These are phyloP conservation scores for Phytopythium oedochilum DNA, from an alignment of 352 stramenopile species.

Conservation along the genomic window DNA sequence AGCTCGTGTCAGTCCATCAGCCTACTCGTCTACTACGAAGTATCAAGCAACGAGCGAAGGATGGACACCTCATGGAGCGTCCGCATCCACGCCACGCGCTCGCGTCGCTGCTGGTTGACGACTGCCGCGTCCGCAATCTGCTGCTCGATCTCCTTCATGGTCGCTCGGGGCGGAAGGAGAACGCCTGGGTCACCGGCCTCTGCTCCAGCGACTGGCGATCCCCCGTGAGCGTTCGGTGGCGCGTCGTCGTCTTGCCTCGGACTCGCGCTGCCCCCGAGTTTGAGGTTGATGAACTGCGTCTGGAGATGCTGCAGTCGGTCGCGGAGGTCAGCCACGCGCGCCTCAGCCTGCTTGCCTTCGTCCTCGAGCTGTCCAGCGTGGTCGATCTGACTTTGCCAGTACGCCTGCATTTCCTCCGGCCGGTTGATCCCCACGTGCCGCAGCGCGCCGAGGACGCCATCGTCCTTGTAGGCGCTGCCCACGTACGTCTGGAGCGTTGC, in stretches of 20 bases:
- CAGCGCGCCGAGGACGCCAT: slow-evolving; percentile 62
- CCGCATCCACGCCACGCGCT: slow-evolving; percentile 49
- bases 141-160: slow-evolving; percentile 61
- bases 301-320: slow-evolving; percentile 56
- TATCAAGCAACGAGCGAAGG: background rate
- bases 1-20: background rate
- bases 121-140: slow-evolving; percentile 40
- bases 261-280: slow-evolving; percentile 50
- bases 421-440: slow-evolving; percentile 79
- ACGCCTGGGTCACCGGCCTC: slow-evolving; percentile 7
- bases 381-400: slow-evolving; percentile 77
- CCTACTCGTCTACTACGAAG: background rate
- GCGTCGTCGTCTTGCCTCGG: slow-evolving; percentile 15
- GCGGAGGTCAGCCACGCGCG: slow-evolving; percentile 53
- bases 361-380: slow-evolving; percentile 63
- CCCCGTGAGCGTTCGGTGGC: slow-evolving; percentile 2
- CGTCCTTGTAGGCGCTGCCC: slow-evolving; percentile 67
- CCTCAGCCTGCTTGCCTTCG: slow-evolving; percentile 55
- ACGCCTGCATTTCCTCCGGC: slow-evolving; percentile 62
- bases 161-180: background rate
- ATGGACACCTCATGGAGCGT: slow-evolving; percentile 56
- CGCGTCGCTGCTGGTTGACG: slow-evolving; percentile 66
- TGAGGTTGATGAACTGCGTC: slow-evolving; percentile 61
- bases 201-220: slow-evolving; percentile 4
- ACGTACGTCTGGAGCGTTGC: slow-evolving; percentile 66